Evolutionary conservation across 805 yeast genomes (phyloP), one percentile per base, ranked within the genome.

Genomic region (Dipodascopsis tothii): DNA sequence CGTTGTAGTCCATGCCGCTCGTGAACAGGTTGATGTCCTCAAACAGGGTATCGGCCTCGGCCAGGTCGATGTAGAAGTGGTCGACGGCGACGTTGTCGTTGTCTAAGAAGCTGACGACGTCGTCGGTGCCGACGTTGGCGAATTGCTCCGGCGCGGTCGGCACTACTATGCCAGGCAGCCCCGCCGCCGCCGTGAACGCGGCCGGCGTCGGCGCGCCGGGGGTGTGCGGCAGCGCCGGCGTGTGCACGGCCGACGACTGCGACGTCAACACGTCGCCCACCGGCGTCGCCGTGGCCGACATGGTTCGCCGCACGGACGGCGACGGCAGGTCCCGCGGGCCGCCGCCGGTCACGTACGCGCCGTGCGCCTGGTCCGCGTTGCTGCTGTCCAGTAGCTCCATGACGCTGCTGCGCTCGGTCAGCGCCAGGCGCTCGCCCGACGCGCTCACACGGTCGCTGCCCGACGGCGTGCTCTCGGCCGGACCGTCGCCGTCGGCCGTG

Each of bases 61-160:
- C 45, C 45, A 43, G 47, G 33, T 49, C 53, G 19, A 49, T 35
- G 33, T 49, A 49, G n/a, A 49, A 41, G 19, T 41, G 50, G 41
- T 49, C 53, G 33, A 49, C 47, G 9, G 53, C 53, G 14, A 49
- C 53, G 14, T 52, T 41, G 16, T 49, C 53, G 36, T 49, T 49
- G 35, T 49, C 53, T 4, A 49, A 36, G 22, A 21, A 49, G 18
- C 43, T 38, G 3, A 49, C 51, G 3, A 49, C 32, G 39, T 49
- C 53, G n/a, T 49, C 53, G 17, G 53, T 46, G 21, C 46, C 53
- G 45, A 49, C 14, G 30, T 9, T 25, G 9, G 9, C 11, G 14
- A 9, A 9, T 14, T 25, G 30, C 11, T 25, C 30, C 9, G 30
- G 30, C 14, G 30, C 30, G 14, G 30, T 9, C 9, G 30, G 9